These are phyloP conservation scores for Diaporthe capsici DNA, from an alignment of 2,329 filamentous ascomycete genomes.

Conservation along the genomic window DNA sequence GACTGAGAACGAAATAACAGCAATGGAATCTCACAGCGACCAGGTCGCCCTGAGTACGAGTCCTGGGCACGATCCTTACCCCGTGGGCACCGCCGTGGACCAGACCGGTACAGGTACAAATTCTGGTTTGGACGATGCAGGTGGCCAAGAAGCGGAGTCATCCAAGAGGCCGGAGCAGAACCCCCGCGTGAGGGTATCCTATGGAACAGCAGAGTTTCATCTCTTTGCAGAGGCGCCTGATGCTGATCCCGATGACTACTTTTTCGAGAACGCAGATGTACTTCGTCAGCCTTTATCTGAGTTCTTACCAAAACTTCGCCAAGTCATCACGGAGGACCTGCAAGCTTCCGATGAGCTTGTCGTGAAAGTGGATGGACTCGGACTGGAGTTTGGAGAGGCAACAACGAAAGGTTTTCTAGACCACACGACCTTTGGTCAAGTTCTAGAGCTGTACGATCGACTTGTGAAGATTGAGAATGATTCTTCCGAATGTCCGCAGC, in stretches of 20 bases:
- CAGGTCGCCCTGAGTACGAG: not conserved
- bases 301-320: slow-evolving; percentile 60
- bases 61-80: not conserved
- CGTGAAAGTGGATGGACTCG: slow-evolving; percentile 66
- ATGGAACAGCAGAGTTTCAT: slow-evolving; percentile 51
- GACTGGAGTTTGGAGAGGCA: slow-evolving; percentile 64
- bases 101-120: not conserved
- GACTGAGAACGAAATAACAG: not conserved
- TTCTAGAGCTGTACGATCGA: slow-evolving; percentile 38
- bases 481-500: slow-evolving; percentile 34
- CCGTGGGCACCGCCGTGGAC: not conserved
- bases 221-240: slow-evolving; percentile 52
- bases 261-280: slow-evolving; percentile 59
- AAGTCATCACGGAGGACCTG: slow-evolving; percentile 62
- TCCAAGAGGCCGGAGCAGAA: slow-evolving; percentile 39
- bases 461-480: slow-evolving; percentile 38
- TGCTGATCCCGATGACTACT: slow-evolving; percentile 58
- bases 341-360: slow-evolving; percentile 62
- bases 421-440: slow-evolving; percentile 36
- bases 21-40: not conserved
- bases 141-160: slow-evolving; percentile 39
- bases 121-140: slow-evolving; percentile 24
- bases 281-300: slow-evolving; percentile 60
- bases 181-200: slow-evolving; percentile 50
- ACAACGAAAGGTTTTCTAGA: slow-evolving; percentile 41